These are phyloP conservation scores for Solanum lignicaule DNA, from an alignment of 257 asterid genomes.

Conservation along the genomic window DNA sequence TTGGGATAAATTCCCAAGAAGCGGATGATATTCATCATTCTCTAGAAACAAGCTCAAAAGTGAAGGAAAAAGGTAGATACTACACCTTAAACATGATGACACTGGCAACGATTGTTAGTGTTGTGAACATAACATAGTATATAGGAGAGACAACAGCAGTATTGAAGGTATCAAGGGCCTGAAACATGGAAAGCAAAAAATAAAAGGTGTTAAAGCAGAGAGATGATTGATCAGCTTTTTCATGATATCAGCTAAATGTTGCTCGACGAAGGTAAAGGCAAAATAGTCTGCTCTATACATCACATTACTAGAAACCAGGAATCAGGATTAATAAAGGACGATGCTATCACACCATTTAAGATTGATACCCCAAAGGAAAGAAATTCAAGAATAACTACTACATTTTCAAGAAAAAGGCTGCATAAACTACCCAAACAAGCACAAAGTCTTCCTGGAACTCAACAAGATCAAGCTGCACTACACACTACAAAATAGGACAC, in stretches of 20 bases:
- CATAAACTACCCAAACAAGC: background rate
- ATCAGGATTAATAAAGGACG: background rate
- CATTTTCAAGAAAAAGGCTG: background rate
- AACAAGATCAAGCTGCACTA: background rate
- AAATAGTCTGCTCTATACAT: background rate
- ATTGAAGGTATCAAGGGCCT: constrained; percentile 97
- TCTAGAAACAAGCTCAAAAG: background rate
- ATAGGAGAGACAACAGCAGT: constrained; percentile 90
- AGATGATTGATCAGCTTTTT: background rate
- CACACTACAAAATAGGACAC: background rate
- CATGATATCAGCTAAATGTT: background rate
- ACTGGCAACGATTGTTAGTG: constrained; percentile 80
- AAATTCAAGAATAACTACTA: background rate
- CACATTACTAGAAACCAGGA: background rate
- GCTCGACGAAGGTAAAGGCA: background rate
- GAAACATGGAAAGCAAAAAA: constrained; percentile 14
- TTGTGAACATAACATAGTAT: constrained; percentile 79
- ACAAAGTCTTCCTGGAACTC: background rate
- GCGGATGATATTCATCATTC: background rate
- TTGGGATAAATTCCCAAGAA: background rate
- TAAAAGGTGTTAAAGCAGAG: constrained; percentile 2
- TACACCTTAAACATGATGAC: constrained; percentile 78
- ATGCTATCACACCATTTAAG: background rate
- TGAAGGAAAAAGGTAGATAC: background rate
- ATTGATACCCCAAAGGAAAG: background rate